A percentile compares a stretch with the other conserved stretches of the same genome.
phyloP scores from a whole-genome alignment of 371 early-diverging fungal genomes.

The Nosema granulosis region DNA sequence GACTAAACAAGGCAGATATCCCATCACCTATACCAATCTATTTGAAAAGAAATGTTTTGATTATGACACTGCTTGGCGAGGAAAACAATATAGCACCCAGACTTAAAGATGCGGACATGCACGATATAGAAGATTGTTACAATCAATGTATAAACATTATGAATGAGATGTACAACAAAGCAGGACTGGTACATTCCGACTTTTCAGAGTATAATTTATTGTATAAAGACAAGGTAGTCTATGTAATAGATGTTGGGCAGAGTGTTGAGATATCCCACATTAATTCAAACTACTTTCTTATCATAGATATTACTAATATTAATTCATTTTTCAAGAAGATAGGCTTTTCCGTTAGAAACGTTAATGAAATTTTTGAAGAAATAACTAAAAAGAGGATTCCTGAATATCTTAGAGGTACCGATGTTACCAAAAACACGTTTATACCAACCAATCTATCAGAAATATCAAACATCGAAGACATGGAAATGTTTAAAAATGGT shows the following conservation, averaged over 20 bases:
- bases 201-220: conserved; percentile 95
- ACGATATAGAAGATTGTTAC: conserved; percentile 73
- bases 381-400: conserved; percentile 58
- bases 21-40: conserved; percentile 86
- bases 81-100: conserved; percentile 75
- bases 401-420: conserved; percentile 44
- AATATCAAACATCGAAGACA: conserved; percentile 54
- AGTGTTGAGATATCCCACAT: conserved; percentile 97
- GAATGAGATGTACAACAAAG: conserved; percentile 84
- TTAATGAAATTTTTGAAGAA: conserved; percentile 58
- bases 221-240: conserved; percentile 49
- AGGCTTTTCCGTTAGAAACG: conserved; percentile 38
- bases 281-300: conserved; percentile 88
- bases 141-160: conserved; percentile 78
- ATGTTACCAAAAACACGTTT: conserved; percentile 47
- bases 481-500: conserved; percentile 36
- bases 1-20: conserved; percentile 79
- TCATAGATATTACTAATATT: conserved; percentile 89
- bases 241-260: conserved; percentile 94
- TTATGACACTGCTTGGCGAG: conserved; percentile 89
- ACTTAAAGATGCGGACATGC: conserved; percentile 81
- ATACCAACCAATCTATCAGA: conserved; percentile 57
- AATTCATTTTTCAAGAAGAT: conserved; percentile 78
- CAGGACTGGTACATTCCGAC: conserved; percentile 94
- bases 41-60: conserved; percentile 84